Base-by-base conservation (phyloP, 140 eudicot genomes). In the Erigeron philadelphicus region DNA sequence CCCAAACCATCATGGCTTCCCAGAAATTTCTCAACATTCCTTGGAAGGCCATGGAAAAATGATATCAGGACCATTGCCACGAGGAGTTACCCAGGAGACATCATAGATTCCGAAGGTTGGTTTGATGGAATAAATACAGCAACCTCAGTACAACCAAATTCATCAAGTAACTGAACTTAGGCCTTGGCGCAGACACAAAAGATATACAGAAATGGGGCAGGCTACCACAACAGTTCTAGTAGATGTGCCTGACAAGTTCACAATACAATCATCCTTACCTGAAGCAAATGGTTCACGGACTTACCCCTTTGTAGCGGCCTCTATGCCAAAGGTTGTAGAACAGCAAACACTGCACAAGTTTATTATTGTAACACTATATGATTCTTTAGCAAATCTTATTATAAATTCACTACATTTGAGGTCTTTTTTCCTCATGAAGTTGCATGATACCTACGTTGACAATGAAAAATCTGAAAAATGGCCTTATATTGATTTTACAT, bases 41-140 rank as follows among this genome's bases (percentile, higher is more conserved):
- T 88, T 78, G 96, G 96, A 6, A 77, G 96, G 76, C 96, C 96
- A 8, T 83, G 89, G 93, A 72, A 87, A 84, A 85, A 88, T 17
- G 83, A 75, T 58, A 87, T 95, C 0, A 76, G 94, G 75, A 83
- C 94, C 1, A 67, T 85, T 9, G 80, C 85, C 2, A 82, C 80
- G 93, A 68, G 82, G 60, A 85, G 87, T 54, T 85, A 87, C 47
- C 62, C 87, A 21, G 94, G 90, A n/a, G 86, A 79, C 46, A 67
- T 90, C 49, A 81, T 90, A 11, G 73, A 85, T 68, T 88, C 86
- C 1, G 75, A 62, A 75, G 97, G 95, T n/a, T 90, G 97, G 97
- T 70, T 79, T 15, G 63, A 57, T 87, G 95, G 97, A 73, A 81
- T 40, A 60, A 59, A 54, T 74, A 81, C 68, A 83, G 87, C 63